Evolutionary conservation across 495 filamentous ascomycete genomes (phyloP), one percentile per base, ranked within the genome.

Genomic region (Aspergillus asperescens): DNA sequence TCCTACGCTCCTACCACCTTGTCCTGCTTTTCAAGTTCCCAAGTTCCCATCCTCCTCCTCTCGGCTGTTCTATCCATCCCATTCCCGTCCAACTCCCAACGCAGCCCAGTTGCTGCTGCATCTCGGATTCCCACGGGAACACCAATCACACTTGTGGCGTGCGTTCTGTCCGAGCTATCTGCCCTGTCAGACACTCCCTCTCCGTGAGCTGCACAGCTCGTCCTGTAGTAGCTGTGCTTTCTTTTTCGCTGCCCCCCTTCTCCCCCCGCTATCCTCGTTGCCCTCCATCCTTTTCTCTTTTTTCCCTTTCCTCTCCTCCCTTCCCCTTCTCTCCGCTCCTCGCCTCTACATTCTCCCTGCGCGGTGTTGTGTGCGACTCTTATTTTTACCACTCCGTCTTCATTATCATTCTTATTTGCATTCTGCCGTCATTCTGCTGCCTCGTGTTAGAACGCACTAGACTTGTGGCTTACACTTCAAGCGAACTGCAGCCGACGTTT

Each of bases 401-500:
- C 54, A 48, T 44, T 38, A 24, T 59, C 31, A 40, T 50, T 49
- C 37, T 51, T 50, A 25, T 61, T 52, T 60, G 57, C 58, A 62
- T 62, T 56, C 18, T 51, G n/a, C 24, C 45, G 24, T 51, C 40
- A 50, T 46, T 39, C 48, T n/a, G 34, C 40, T 52, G 31, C 43
- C 51, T 45, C 48, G 52, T 57, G 37, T 53, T 54, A 19, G 37
- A 28, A 13, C 28, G 46, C 29, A 48, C 43, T 46, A 46, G 46
- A 49, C 38, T 50, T 50, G 50, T 56, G 52, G 54, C 57, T 62
- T 60, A 59, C 58, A 49, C 48, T 58, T 49, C 20, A 54, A 49
- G 52, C 50, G 42, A 46, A 52, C 32, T 47, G 8, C 62, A 75
- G 76, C 74, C 59, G 77, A 80, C 75, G 73, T 78, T 34, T 80